Conservation (phyloP, 139 green algal genomes). For the Chlorella sp. region DNA sequence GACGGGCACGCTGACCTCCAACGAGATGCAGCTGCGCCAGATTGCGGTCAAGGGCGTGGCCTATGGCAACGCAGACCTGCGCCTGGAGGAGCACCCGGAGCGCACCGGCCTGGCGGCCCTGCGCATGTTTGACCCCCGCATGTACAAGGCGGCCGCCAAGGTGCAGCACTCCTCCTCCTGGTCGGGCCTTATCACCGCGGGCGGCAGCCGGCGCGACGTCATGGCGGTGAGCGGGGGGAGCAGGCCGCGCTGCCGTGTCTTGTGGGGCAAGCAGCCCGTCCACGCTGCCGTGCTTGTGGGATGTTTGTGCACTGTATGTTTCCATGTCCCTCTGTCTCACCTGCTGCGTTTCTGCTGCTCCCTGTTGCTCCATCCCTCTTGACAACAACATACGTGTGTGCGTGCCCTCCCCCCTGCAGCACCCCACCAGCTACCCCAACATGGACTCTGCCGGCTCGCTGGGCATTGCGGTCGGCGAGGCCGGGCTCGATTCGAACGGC, state of each 20-base stretch:
- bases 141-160: conserved; percentile 40
- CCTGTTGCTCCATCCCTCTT: no score
- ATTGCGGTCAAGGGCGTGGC: conserved; percentile 62
- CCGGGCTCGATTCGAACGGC: neutral
- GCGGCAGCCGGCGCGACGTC: conserved; percentile 43
- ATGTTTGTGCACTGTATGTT: no score
- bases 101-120: conserved; percentile 36
- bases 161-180: conserved; percentile 43
- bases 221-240: conserved; percentile 25
- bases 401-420: neutral
- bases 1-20: conserved; percentile 92
- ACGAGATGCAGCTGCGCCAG: conserved; percentile 85
- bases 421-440: conserved; percentile 44
- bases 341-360: no score
- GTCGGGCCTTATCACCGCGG: conserved; percentile 40
- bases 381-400: no score
- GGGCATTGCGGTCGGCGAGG: conserved; percentile 9
- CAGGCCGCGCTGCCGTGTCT: no score
- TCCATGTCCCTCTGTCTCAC: no score
- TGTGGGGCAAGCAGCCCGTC: no score
- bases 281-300: no score
- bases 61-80: conserved; percentile 48
- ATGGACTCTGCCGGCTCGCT: neutral
- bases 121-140: conserved; percentile 56
- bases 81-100: conserved; percentile 57